phyloP scores from a whole-genome alignment of 2,329 filamentous ascomycete genomes.

The Dactylella cylindrospora region DNA sequence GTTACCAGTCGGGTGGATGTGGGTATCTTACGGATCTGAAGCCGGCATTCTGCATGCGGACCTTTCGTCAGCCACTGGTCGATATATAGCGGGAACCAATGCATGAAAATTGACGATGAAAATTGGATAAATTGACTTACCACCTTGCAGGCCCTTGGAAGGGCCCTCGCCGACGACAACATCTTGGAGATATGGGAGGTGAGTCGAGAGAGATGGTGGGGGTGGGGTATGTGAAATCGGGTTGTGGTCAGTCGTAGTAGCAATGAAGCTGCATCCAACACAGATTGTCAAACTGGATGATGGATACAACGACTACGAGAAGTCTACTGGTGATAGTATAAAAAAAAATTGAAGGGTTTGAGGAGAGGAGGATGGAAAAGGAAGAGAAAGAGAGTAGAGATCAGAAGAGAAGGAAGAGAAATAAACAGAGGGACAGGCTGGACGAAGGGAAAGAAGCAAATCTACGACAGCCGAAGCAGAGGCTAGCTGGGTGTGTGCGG shows the following conservation, averaged over 20 bases:
- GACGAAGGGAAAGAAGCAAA: slow-evolving; percentile 52
- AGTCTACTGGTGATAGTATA: slow-evolving; percentile 49
- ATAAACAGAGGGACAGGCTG: slow-evolving; percentile 52
- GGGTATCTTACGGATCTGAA: slow-evolving; percentile 46
- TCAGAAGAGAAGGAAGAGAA: slow-evolving; percentile 47
- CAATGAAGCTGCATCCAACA: slow-evolving; percentile 25
- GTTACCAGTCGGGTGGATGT: neutral
- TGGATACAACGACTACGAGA: slow-evolving; percentile 9
- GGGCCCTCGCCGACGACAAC: slow-evolving; percentile 47
- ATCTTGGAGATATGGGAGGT: slow-evolving; percentile 41
- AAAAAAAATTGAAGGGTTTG: slow-evolving; percentile 49
- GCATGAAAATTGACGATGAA: neutral
- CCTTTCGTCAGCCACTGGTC: slow-evolving; percentile 26
- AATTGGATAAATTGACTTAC: slow-evolving; percentile 42
- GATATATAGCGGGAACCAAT: neutral
- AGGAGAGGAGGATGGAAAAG: slow-evolving; percentile 47
- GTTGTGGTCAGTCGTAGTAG: neutral
- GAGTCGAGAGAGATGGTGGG: slow-evolving; percentile 15
- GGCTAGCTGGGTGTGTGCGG: too few relatives aligned
- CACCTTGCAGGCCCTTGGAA: slow-evolving; percentile 48
- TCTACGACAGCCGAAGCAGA: slow-evolving; percentile 48
- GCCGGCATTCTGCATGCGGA: slow-evolving; percentile 43
- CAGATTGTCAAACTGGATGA: slow-evolving; percentile 15
- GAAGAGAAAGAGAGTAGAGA: slow-evolving; percentile 30
- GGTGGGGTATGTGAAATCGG: slow-evolving; percentile 36